phyloP scores from a whole-genome alignment of 176 grass and related monocot genomes.

The Hordeum marinum region DNA sequence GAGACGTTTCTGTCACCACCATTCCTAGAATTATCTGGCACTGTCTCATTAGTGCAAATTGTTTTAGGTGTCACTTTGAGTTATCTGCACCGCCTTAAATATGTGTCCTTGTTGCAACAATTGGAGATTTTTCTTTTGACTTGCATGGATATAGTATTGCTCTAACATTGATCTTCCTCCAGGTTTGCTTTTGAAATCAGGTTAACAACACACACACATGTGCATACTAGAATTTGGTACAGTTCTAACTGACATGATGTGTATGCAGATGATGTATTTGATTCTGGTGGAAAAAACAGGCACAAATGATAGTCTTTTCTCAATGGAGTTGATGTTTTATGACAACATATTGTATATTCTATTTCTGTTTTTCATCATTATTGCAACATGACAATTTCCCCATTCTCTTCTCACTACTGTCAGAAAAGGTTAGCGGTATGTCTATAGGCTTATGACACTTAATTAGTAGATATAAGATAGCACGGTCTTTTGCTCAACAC shows the following conservation, averaged over 20 bases:
- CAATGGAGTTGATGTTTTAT: too few species aligned
- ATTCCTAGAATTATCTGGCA: background rate
- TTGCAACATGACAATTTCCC: too few species aligned
- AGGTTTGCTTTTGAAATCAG: slow-evolving; percentile 52
- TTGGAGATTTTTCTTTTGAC: slow-evolving; percentile 98
- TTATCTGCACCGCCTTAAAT: slow-evolving; percentile 69
- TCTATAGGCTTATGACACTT: background rate
- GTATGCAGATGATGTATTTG: too few species aligned
- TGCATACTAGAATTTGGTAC: background rate
- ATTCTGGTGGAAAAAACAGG: too few species aligned
- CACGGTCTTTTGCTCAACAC: background rate
- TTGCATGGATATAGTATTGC: slow-evolving; percentile 90
- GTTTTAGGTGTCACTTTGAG: slow-evolving; percentile 79
- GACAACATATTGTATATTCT: slow-evolving; percentile 10
- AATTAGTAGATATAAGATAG: background rate
- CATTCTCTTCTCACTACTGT: slow-evolving; percentile 31
- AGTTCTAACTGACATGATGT: too few species aligned
- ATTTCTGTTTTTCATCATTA: slow-evolving; percentile 28
- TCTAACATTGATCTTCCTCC: slow-evolving; percentile 88
- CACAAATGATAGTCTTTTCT: too few species aligned
- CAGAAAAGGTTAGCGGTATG: slow-evolving; percentile 53
- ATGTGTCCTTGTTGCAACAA: slow-evolving; percentile 80
- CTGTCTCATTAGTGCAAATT: slow-evolving; percentile 6
- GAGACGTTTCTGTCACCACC: too few species aligned
- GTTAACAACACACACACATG: background rate